Evolutionary conservation across 176 grass and related monocot species (phyloP).

Genomic region (Lolium multiflorum): DNA sequence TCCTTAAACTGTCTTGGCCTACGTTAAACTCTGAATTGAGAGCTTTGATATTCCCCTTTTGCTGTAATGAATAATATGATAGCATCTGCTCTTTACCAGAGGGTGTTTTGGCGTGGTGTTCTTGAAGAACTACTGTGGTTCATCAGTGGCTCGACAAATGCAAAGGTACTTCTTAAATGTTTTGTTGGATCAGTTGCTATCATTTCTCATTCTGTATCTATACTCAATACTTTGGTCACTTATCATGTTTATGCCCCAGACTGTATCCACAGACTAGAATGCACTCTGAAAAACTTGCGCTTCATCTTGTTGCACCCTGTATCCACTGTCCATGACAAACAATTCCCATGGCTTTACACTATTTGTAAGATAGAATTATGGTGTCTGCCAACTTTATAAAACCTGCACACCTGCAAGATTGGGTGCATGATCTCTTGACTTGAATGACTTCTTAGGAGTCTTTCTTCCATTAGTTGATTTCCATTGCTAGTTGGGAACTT

Average conservation of each 20-base stretch:
- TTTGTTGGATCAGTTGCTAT: background rate
- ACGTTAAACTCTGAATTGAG: background rate
- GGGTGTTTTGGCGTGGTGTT: constrained; percentile 92
- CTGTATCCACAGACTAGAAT: background rate
- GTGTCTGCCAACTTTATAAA: background rate
- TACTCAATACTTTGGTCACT: background rate
- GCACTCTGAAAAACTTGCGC: background rate
- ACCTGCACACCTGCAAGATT: background rate
- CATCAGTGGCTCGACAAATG: constrained; percentile 93
- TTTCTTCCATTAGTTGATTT: background rate
- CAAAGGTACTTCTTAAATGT: constrained; percentile 58
- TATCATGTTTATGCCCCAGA: background rate
- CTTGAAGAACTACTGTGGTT: constrained; percentile 97
- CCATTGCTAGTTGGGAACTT: background rate
- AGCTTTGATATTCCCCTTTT: constrained; percentile 3
- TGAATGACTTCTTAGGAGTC: background rate
- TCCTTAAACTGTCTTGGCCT: background rate
- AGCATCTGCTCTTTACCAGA: constrained; percentile 54
- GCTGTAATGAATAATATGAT: constrained; percentile 11
- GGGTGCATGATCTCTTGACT: background rate
- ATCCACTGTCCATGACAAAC: background rate
- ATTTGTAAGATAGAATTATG: background rate
- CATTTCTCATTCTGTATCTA: background rate
- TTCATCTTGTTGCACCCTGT: background rate
- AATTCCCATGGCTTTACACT: background rate